Evolutionary conservation across 306 rosid species (phyloP), one percentile per base, ranked within the genome.

Genomic region (Pachyrhizus erosus): DNA sequence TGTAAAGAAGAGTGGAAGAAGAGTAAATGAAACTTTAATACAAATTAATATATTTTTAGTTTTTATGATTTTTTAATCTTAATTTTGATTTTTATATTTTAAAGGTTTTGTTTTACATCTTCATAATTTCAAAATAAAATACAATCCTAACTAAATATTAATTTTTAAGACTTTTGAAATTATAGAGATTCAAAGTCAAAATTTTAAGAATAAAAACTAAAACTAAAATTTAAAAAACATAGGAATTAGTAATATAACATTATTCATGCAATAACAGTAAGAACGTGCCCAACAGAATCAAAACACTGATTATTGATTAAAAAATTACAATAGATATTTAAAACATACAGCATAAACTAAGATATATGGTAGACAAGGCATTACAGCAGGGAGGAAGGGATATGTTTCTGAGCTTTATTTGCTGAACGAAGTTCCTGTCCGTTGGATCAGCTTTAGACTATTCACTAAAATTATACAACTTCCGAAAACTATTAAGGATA

Each of bases 241-340:
- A 27, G 31, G 31, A 27, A 27, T 27, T 27, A 27, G 31, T 27
- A 27, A 27, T 27, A 7, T 55, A n/a, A 21, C 14, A 51, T n/a
- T 17, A 49, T 49, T 2, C 12, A 54, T 18, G 18, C 65, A 70
- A 46, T 29, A 40, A 23, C 51, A 24, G 34, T 33, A 2, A 40
- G 58, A 82, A 49, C 76, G 18, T 80, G 69, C 64, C 55, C 27
- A 61, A 60, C 57, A 70, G 75, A 79, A 58, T 17, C 67, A 55
- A 70, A 73, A 31, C 73, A 51, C 60, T 64, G 26, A 37, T 48
- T 62, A 7, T 60, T 43, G 23, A 23, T 70, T 58, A 39, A 17
- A 52, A 52, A 21, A 33, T 48, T 31, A n/a, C 37, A 20, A 46
- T 27, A 31, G 11, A 34, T 20, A 49, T 49, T 34, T 31, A n/a